These are phyloP conservation scores for Arachis monticola DNA, from an alignment of 331 rosid species.

Conservation along the genomic window DNA sequence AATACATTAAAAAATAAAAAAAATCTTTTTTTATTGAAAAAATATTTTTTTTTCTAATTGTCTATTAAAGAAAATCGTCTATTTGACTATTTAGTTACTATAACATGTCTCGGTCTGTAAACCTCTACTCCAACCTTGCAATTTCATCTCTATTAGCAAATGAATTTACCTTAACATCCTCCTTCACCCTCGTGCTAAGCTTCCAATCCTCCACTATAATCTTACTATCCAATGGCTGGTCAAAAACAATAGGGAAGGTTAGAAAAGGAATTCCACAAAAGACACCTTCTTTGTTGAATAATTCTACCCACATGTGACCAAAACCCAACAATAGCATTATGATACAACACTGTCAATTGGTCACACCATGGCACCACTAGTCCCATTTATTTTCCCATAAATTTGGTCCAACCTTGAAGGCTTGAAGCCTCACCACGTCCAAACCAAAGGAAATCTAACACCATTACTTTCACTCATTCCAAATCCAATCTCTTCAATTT, in stretches of 20 bases:
- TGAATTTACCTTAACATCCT: not conserved
- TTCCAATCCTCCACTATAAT: constrained; percentile 57
- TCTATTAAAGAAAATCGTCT: too few species aligned
- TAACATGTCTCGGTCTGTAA: constrained; percentile 24
- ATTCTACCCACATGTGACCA: constrained; percentile 66
- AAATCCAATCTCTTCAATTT: constrained; percentile 48
- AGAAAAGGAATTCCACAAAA: constrained; percentile 51
- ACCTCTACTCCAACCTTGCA: not conserved
- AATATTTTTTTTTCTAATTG: too few species aligned
- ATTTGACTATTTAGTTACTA: too few species aligned
- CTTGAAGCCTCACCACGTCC: constrained; percentile 28
- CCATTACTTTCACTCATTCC: constrained; percentile 40
- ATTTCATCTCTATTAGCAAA: constrained; percentile 48
- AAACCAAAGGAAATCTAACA: constrained; percentile 45
- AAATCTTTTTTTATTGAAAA: too few species aligned
- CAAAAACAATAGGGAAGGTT: constrained; percentile 38
- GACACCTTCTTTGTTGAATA: constrained; percentile 45
- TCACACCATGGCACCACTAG: constrained; percentile 55
- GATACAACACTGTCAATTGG: constrained; percentile 55
- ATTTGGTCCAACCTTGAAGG: constrained; percentile 22
- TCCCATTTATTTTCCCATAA: constrained; percentile 43
- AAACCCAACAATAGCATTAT: constrained; percentile 52
- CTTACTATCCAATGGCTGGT: constrained; percentile 50
- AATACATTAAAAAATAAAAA: too few species aligned
- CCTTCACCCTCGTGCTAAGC: constrained; percentile 48